phyloP scores from a whole-genome alignment of 768 basidiomycete genomes.

The Macrolepiota albuminosa region DNA sequence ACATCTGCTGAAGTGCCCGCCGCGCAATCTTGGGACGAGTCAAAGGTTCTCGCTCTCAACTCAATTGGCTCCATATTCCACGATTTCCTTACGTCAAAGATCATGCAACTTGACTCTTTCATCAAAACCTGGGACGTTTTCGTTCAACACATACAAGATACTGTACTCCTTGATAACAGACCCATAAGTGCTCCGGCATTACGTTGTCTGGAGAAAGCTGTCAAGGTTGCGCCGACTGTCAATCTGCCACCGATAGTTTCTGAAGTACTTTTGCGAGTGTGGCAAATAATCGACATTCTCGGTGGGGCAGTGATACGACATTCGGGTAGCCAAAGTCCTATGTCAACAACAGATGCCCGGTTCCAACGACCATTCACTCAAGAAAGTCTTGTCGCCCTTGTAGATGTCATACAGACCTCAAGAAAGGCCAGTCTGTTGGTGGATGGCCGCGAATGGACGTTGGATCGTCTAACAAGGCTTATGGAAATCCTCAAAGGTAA shows the following conservation, averaged over 20 bases:
- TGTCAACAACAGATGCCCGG: slow-evolving; percentile 14
- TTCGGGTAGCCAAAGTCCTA: slow-evolving; percentile 16
- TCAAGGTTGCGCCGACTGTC: slow-evolving; percentile 50
- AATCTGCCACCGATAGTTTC: slow-evolving; percentile 39
- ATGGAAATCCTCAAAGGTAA: slow-evolving; percentile 76
- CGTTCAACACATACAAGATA: slow-evolving; percentile 63
- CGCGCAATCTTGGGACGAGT: slow-evolving; percentile 75
- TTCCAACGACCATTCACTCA: slow-evolving; percentile 61
- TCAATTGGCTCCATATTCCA: slow-evolving; percentile 82
- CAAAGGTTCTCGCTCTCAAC: slow-evolving; percentile 78
- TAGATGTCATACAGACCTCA: slow-evolving; percentile 64
- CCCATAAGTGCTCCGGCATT: slow-evolving; percentile 78
- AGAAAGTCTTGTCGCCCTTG: slow-evolving; percentile 78
- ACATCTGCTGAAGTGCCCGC: slow-evolving; percentile 13
- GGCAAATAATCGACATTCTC: slow-evolving; percentile 65
- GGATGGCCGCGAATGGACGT: slow-evolving; percentile 57
- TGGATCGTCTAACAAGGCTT: slow-evolving; percentile 59
- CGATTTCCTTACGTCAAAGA: slow-evolving; percentile 70
- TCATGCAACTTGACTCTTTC: slow-evolving; percentile 72
- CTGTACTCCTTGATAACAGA: slow-evolving; percentile 64
- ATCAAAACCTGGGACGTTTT: slow-evolving; percentile 70
- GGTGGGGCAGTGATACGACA: slow-evolving; percentile 46
- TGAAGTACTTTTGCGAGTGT: slow-evolving; percentile 55
- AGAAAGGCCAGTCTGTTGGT: slow-evolving; percentile 44
- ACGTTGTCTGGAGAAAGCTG: slow-evolving; percentile 75